Evolutionary conservation across 345 rosid species (phyloP).

Genomic region (Populus alba): DNA sequence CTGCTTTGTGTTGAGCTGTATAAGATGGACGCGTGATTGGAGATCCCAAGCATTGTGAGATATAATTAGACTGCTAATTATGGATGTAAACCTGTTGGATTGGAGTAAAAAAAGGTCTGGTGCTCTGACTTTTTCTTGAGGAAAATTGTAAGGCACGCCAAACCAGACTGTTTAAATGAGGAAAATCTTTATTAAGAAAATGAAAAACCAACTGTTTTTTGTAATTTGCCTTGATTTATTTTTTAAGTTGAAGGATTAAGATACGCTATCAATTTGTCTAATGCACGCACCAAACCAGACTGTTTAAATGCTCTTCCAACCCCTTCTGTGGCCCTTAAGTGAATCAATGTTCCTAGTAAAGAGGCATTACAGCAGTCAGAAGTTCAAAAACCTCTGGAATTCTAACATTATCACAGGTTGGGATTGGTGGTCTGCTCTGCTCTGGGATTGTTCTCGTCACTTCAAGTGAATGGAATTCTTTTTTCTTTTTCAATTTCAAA

Average conservation of each 20-base stretch:
- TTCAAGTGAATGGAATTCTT: background rate
- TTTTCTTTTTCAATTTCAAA: too few relatives aligned
- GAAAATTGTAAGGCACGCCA: background rate
- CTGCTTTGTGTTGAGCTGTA: constrained; percentile 8
- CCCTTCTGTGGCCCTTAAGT: too few relatives aligned
- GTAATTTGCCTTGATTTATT: background rate
- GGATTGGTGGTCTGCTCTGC: too few relatives aligned
- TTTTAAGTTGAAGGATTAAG: background rate
- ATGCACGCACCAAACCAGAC: background rate
- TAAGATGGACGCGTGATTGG: constrained; percentile 52
- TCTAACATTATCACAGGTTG: too few relatives aligned
- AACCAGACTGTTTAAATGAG: background rate
- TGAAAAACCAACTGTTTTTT: constrained; percentile 11
- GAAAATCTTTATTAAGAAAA: background rate
- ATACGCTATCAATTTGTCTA: background rate
- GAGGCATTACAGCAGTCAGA: too few relatives aligned
- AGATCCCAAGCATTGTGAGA: constrained; percentile 38
- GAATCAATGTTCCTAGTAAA: too few relatives aligned
- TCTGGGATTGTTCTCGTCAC: background rate
- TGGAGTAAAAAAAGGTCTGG: constrained; percentile 45
- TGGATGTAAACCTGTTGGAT: constrained; percentile 27
- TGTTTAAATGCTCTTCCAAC: background rate
- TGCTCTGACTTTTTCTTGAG: constrained; percentile 44
- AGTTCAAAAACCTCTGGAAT: too few relatives aligned
- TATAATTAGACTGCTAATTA: constrained; percentile 33